Conservation (phyloP, 2,329 filamentous ascomycete species). For the Paraphoma sp. region DNA sequence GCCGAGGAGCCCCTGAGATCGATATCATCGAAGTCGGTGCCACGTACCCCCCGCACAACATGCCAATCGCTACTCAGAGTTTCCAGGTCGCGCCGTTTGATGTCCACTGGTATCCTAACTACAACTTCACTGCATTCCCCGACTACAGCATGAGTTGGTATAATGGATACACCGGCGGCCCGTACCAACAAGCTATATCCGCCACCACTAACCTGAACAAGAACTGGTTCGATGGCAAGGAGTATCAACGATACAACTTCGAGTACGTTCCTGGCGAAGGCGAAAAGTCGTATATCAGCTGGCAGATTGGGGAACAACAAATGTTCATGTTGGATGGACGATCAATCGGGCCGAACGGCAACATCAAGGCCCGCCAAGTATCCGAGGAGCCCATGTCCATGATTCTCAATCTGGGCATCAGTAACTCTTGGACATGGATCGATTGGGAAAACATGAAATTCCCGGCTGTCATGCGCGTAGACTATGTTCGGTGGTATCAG, state of each 20-base stretch:
- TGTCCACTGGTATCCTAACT: constrained; percentile 60
- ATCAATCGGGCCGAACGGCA: constrained; percentile 62
- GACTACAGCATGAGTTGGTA: constrained; percentile 56
- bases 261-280: constrained; percentile 60
- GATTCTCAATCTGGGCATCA: constrained; percentile 61
- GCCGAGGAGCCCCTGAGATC: constrained; percentile 57
- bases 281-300: constrained; percentile 56
- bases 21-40: constrained; percentile 57
- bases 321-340: constrained; percentile 61
- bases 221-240: constrained; percentile 61
- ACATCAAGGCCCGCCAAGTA: constrained; percentile 57
- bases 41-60: constrained; percentile 46
- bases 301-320: constrained; percentile 60
- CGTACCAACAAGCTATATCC: constrained; percentile 64
- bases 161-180: constrained; percentile 62
- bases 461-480: constrained; percentile 60
- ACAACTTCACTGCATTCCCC: constrained; percentile 59
- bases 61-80: constrained; percentile 56
- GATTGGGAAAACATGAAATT: constrained; percentile 55
- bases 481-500: constrained; percentile 64
- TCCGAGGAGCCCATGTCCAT: constrained; percentile 62
- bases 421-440: constrained; percentile 58
- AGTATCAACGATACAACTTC: constrained; percentile 63
- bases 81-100: constrained; percentile 60
- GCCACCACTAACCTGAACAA: constrained; percentile 62